Percentiles rank a stretch among this genome's conserved stretches.
These are phyloP conservation scores for Candida vartiovaarae DNA, from an alignment of 805 yeast genomes.

Conservation along the genomic window DNA sequence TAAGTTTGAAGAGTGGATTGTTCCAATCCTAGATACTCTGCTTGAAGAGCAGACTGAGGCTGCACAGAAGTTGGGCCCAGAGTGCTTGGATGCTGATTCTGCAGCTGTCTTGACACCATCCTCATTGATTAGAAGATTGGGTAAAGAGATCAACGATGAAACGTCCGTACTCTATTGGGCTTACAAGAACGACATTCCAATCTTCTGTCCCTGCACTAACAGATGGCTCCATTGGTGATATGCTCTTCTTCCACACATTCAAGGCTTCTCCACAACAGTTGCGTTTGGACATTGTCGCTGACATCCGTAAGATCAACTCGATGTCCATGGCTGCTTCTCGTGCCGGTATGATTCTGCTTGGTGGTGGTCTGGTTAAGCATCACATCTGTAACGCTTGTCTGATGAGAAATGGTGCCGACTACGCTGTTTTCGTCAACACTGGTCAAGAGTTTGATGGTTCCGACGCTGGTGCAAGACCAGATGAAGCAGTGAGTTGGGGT, in stretches of 20 bases:
- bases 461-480: conserved; percentile 99
- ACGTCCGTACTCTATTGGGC: conserved; percentile 96
- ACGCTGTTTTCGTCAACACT: conserved; percentile 93
- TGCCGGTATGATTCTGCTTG: conserved; percentile 94
- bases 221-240: conserved; percentile 98
- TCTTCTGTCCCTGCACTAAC: conserved; percentile 98
- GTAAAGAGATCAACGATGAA: conserved; percentile 93
- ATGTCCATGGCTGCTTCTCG: conserved; percentile 90
- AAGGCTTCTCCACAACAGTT: conserved; percentile 86
- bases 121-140: conserved; percentile 82
- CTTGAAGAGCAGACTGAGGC: conserved; percentile 81
- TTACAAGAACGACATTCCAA: conserved; percentile 91
- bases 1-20: conserved; percentile 97
- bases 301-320: conserved; percentile 84
- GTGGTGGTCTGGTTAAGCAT: conserved; percentile 95
- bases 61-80: conserved; percentile 45
- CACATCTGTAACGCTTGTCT: conserved; percentile 97
- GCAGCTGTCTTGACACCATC: conserved; percentile 88
- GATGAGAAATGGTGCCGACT: conserved; percentile 99
- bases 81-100: conserved; percentile 52
- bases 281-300: conserved; percentile 88
- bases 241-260: conserved; percentile 98
- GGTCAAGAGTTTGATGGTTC: conserved; percentile 99
- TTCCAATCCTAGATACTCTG: conserved; percentile 83
- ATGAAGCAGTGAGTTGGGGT: conserved; percentile 99